A percentile compares a stretch with the other conserved stretches of the same genome.
Conservation (phyloP, 495 filamentous ascomycete genomes). For the Penicillium verhagenii region DNA sequence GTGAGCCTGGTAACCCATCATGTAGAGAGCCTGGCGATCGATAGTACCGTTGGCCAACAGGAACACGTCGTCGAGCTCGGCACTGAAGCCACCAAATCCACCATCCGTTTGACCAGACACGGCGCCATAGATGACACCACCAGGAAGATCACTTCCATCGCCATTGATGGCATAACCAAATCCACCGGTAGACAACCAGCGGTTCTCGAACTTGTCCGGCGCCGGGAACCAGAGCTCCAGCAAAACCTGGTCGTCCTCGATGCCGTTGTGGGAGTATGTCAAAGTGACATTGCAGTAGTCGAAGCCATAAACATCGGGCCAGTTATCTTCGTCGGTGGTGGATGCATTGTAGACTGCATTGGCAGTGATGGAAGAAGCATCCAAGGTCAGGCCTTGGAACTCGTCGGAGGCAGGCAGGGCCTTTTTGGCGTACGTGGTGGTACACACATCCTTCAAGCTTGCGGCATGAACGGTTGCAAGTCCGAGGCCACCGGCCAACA, state of each 20-base stretch:
- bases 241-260: conserved; percentile 30
- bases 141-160: conserved; percentile 24
- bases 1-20: conserved; percentile 45
- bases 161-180: conserved; percentile 48
- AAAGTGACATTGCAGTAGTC: conserved; percentile 49
- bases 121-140: conserved; percentile 43
- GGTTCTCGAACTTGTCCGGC: conserved; percentile 38
- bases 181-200: conserved; percentile 46
- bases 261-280: conserved; percentile 41
- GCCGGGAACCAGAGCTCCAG: conserved; percentile 41
- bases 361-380: conserved; percentile 15
- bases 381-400: conserved; percentile 30
- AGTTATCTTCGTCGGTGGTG: conserved; percentile 19
- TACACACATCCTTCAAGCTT: no score
- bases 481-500: no score
- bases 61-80: conserved; percentile 29
- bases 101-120: conserved; percentile 46
- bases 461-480: no score
- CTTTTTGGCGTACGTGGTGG: no score
- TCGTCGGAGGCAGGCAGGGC: no score
- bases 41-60: conserved; percentile 43
- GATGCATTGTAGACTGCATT: conserved; percentile 9
- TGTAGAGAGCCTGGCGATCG: conserved; percentile 42
- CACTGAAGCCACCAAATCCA: conserved; percentile 46
- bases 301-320: conserved; percentile 6